Conservation (phyloP, 345 rosid genomes). For the Carallia brachiata region DNA sequence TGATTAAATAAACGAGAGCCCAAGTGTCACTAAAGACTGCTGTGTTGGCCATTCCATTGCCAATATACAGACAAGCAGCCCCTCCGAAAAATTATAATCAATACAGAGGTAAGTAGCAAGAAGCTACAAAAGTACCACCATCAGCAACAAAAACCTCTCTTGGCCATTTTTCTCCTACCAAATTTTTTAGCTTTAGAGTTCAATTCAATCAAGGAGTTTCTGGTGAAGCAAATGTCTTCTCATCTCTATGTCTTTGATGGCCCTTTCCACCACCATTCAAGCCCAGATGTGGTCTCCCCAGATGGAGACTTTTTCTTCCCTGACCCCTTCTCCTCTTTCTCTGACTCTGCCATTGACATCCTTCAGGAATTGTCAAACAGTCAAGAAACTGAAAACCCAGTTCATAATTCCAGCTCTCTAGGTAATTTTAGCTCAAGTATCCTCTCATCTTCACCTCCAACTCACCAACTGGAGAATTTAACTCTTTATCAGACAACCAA, state of each 20-base stretch:
- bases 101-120: background rate
- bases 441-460: constrained; percentile 66
- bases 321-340: constrained; percentile 39
- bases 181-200: background rate
- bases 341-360: constrained; percentile 35
- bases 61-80: constrained; percentile 5
- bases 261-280: constrained; percentile 34
- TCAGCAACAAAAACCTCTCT: background rate
- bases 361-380: constrained; percentile 35
- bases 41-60: constrained; percentile 26
- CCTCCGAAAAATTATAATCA: background rate
- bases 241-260: constrained; percentile 47
- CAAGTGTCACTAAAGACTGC: constrained; percentile 25
- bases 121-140: background rate
- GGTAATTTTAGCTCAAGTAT: constrained; percentile 32
- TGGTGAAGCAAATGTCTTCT: constrained; percentile 47
- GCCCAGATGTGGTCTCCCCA: constrained; percentile 46
- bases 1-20: constrained; percentile 28
- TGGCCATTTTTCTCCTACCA: background rate
- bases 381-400: constrained; percentile 28
- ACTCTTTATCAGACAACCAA: constrained; percentile 40
- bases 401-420: constrained; percentile 22
- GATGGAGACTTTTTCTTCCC: constrained; percentile 35
- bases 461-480: constrained; percentile 52
- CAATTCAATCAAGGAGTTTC: constrained; percentile 4